Base-by-base conservation (phyloP, 1,139 yeast species). In the Diutina rugosa region DNA sequence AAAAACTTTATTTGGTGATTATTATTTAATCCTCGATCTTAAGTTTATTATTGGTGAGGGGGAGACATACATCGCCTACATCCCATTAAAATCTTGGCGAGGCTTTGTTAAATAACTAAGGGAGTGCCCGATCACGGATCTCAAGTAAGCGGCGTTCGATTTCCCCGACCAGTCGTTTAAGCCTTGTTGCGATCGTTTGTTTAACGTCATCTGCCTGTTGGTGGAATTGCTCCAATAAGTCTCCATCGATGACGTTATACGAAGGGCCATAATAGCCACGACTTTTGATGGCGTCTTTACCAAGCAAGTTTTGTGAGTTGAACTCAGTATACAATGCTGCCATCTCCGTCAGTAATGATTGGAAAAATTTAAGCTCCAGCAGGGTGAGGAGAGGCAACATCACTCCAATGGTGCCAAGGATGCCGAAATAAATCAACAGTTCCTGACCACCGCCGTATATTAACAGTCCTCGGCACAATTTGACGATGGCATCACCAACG, bases 171-270 rank as follows among this genome's bases (percentile, higher is more conserved):
- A 80, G 69, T 59, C 84, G 72, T 51, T 82, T 87, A 61, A 87
- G 65, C 57, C 72, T 76, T 6, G 71, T 69, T 0, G 88, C 82
- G 53, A 88, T 75, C 46, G 64, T 66, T 44, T 76, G 68, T 63
- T 84, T 80, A 10, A 67, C 63, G 0, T 71, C 69, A 0, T 65
- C 65, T 2, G 69, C 65, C 46, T 86, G 67, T 8, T 63, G 63
- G 46, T 68, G 67, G 64, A 72, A 87, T 55, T 69, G 67, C 63
- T 90, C 97, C 56, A 93, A 73, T 35, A 89, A 72, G 67, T 93
- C 98, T 10, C 99, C 99, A 68, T 93, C 98, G 53, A 93, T 77
- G 2, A 88, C 84, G 57, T 82, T 79, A 61, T 84, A 85, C 6
- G 79, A 81, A 0, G 97, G 97, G 26, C 82, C 83, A 64, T 89